A percentile compares a stretch with the other conserved stretches of the same genome.
Conservation (phyloP, 2,329 filamentous ascomycete genomes). For the Fusarium phyllophilum region DNA sequence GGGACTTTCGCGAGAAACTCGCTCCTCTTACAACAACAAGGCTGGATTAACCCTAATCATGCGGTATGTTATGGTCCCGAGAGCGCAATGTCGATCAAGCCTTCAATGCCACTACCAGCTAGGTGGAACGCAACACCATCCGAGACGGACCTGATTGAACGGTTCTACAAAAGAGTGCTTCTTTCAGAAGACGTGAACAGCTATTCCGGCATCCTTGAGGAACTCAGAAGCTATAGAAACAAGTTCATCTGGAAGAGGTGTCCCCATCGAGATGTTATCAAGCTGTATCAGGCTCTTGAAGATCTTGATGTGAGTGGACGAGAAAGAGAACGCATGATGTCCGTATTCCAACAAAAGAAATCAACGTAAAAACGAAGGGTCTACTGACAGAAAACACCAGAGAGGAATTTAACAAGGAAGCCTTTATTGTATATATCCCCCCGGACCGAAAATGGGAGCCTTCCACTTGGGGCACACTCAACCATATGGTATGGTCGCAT, state of each 20-base stretch:
- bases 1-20: neutral
- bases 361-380: fast-evolving
- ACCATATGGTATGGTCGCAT: neutral
- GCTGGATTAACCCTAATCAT: neutral
- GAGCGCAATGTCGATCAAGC: neutral
- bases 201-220: neutral
- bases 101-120: neutral
- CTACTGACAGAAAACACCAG: fast-evolving
- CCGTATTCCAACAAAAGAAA: neutral
- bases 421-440: too few relatives aligned
- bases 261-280: too few relatives aligned
- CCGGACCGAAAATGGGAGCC: too few relatives aligned
- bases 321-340: neutral
- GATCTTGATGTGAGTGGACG: neutral
- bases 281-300: neutral
- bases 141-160: neutral
- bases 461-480: too few relatives aligned
- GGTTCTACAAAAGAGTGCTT: neutral
- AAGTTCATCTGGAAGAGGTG: too few relatives aligned
- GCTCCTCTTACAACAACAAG: neutral
- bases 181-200: neutral
- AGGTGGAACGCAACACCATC: neutral
- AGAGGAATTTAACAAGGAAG: neutral
- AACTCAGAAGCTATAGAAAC: neutral
- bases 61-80: neutral